Conservation (phyloP, 2,329 filamentous ascomycete species). For the Plenodomus tracheiphilus region DNA sequence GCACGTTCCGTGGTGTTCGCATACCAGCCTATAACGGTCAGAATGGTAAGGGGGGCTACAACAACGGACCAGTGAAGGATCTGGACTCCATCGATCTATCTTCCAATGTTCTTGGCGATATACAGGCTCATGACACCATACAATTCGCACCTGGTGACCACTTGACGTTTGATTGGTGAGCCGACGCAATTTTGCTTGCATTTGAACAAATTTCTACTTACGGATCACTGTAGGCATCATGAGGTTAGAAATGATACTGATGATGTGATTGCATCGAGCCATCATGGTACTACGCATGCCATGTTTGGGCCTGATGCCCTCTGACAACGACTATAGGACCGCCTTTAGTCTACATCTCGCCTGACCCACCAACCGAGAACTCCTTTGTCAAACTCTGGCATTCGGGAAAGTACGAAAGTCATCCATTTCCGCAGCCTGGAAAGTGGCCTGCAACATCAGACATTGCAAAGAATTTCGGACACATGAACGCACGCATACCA, state of each 20-base stretch:
- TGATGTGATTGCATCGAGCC: slow-evolving; percentile 35
- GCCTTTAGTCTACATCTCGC: slow-evolving; percentile 47
- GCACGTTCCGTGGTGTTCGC: slow-evolving; percentile 31
- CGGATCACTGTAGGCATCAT: slow-evolving; percentile 31
- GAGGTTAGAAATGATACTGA: slow-evolving; percentile 41
- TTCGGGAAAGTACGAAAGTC: slow-evolving; percentile 40
- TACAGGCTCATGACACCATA: slow-evolving; percentile 42
- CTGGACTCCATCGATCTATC: slow-evolving; percentile 44
- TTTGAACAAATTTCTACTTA: background rate
- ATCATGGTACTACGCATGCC: slow-evolving; percentile 21
- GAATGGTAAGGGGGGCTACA: slow-evolving; percentile 41
- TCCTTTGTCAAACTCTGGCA: slow-evolving; percentile 49
- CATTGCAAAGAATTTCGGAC: slow-evolving; percentile 25
- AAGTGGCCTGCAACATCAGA: slow-evolving; percentile 39
- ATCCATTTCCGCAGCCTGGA: slow-evolving; percentile 37
- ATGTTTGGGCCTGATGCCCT: too few relatives aligned
- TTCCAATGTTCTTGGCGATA: slow-evolving; percentile 48
- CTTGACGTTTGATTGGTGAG: slow-evolving; percentile 44
- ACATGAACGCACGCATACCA: slow-evolving; percentile 39
- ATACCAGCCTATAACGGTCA: slow-evolving; percentile 42
- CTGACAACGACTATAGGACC: slow-evolving; percentile 24
- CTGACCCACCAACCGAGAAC: slow-evolving; percentile 43
- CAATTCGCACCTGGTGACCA: slow-evolving; percentile 43
- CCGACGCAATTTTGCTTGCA: background rate
- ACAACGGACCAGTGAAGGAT: slow-evolving; percentile 48